A percentile compares a stretch with the other conserved stretches of the same genome.
Conservation (phyloP, 305 asterid genomes). For the Fraxinus albicans region DNA sequence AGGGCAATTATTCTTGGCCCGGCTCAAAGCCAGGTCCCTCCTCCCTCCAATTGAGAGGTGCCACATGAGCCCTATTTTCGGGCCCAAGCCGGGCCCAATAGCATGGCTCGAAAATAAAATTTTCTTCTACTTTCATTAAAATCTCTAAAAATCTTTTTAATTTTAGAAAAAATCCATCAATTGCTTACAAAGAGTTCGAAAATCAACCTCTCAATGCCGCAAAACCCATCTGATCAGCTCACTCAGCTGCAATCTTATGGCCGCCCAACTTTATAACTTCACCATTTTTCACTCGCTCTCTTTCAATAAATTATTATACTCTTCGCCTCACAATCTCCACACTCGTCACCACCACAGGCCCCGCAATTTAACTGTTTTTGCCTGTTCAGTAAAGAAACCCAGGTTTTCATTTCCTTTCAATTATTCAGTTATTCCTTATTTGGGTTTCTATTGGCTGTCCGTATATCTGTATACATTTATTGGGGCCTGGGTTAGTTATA, state of each 20-base stretch:
- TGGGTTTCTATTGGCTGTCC: neutral
- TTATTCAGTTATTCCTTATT: neutral
- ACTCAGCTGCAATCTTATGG: constrained; percentile 34
- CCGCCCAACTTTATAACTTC: constrained; percentile 34
- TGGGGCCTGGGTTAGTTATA: neutral
- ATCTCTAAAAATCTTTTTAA: no score
- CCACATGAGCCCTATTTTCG: no score
- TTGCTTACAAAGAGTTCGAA: neutral
- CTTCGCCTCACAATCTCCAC: constrained; percentile 28
- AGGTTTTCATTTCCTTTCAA: constrained; percentile 35
- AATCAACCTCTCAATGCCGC: constrained; percentile 37
- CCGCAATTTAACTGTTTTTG: constrained; percentile 26
- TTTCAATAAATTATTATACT: constrained; percentile 29
- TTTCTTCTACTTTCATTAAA: no score
- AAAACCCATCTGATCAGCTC: constrained; percentile 22
- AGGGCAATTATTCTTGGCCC: no score
- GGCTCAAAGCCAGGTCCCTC: no score
- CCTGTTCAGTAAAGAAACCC: constrained; percentile 42
- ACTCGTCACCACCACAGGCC: constrained; percentile 22
- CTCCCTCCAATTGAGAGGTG: no score
- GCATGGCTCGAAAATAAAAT: no score
- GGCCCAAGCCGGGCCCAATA: no score
- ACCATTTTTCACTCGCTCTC: constrained; percentile 33
- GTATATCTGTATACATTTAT: constrained; percentile 3
- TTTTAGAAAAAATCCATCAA: no score